Base-by-base conservation (phyloP, 352 stramenopile genomes). In the Pythium insidiosum region DNA sequence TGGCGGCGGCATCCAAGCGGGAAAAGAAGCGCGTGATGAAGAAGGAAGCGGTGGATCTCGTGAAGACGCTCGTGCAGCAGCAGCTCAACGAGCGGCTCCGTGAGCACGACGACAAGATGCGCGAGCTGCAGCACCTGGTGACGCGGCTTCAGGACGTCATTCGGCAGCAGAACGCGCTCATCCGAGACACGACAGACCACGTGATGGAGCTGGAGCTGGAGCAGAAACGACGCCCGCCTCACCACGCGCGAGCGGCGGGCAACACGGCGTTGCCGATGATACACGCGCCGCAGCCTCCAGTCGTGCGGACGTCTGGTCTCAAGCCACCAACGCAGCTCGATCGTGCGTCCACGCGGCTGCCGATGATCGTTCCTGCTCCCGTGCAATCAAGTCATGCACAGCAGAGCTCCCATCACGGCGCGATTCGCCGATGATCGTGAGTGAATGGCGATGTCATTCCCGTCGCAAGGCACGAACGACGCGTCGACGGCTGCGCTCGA, bases 21-120 rank as follows among this genome's bases (percentile, higher is more conserved):
- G 43, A 52, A 20, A 60, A 60, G 35, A 60, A 50, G 33, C 52
- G 52, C 18, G 47, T 61, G 16, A 61, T 61, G 53, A 61, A 61
- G 31, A 48, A 50, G 21, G 53, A 61, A 39, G 53, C 53, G n/a
- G 43, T 61, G 12, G 41, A 56, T 11, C 19, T 61, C 1, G 53
- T 61, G 9, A 61, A 61, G 40, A 30, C 37, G 20, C 42, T 61
- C 2, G 53, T 61, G 1, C 12, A 49, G 10, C 53, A 61, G 25
- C 46, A 61, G 22, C 38, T 61, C 13, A 53, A 35, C 13, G 47
- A 52, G 5, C 56, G 52, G 34, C 33, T 61, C 2, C 53, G 42
- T n/a, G 53, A 50, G 9, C 52, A 60, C 33, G 52, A 60, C 40
- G 26, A 36, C 13, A 48, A 60, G 23, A 60, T 60, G 52, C 20